A percentile compares a stretch with the other conserved stretches of the same genome.
phyloP scores from a whole-genome alignment of 1,139 yeast genomes.

The Blastobotrys indianensis region DNA sequence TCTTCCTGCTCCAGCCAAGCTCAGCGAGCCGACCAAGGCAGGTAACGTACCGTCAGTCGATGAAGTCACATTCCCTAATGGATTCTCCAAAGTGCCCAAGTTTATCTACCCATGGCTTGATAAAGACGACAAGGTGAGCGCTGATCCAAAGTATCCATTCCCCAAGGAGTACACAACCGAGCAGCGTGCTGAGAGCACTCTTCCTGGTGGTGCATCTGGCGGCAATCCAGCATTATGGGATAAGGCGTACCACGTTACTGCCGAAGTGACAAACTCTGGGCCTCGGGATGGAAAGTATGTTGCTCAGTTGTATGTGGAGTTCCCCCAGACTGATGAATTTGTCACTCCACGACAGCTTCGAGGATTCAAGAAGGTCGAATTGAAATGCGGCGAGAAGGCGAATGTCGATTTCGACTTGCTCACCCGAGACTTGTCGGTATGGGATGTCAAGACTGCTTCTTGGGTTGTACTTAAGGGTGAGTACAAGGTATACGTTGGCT shows the following conservation, averaged over 20 bases:
- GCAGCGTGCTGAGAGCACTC: constrained; percentile 35
- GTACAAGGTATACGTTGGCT: constrained; percentile 48
- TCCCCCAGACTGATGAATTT: constrained; percentile 40
- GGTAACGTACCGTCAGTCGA: constrained; percentile 39
- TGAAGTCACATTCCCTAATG: constrained; percentile 39
- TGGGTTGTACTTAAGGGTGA: constrained; percentile 59
- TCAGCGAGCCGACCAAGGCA: constrained; percentile 20
- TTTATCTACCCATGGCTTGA: constrained; percentile 30
- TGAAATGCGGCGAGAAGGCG: constrained; percentile 41
- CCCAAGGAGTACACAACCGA: constrained; percentile 48
- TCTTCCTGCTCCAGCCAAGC: constrained; percentile 47
- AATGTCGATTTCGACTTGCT: constrained; percentile 42
- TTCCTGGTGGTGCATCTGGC: constrained; percentile 57
- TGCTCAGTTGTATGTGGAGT: constrained; percentile 52
- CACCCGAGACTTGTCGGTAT: constrained; percentile 52
- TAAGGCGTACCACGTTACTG: constrained; percentile 44
- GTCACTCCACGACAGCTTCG: constrained; percentile 48
- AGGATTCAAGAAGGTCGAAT: constrained; percentile 53
- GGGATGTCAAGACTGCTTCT: constrained; percentile 54
- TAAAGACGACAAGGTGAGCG: constrained; percentile 15
- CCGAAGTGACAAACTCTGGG: constrained; percentile 47
- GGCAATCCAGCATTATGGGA: constrained; percentile 44
- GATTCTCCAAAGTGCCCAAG: constrained; percentile 16
- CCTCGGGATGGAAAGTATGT: constrained; percentile 48
- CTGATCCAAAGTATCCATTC: constrained; percentile 42